A percentile compares a stretch with the other conserved stretches of the same genome.
phyloP scores from a whole-genome alignment of 305 asterid genomes.

The Rubia peregrina region DNA sequence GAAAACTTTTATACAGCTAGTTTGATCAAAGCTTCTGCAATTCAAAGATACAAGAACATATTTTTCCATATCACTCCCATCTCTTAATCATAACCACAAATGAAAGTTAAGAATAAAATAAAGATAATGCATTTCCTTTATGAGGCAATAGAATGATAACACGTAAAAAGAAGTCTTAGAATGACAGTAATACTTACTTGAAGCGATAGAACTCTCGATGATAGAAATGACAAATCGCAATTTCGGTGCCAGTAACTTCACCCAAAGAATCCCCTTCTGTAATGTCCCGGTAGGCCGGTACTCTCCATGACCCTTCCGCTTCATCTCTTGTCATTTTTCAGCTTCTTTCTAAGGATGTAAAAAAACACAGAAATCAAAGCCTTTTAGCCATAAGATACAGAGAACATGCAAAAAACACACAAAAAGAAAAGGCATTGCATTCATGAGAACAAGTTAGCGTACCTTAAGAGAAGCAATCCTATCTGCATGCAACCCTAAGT shows the following conservation, averaged over 20 bases:
- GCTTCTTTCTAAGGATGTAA: conserved; percentile 68
- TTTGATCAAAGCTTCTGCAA: neutral
- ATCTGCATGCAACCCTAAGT: conserved; percentile 78
- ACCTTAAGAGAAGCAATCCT: conserved; percentile 94
- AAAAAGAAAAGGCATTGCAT: neutral
- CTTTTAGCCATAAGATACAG: conserved; percentile 7
- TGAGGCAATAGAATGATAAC: neutral
- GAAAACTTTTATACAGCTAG: too few relatives aligned
- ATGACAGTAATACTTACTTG: conserved; percentile 49
- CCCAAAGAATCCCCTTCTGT: conserved; percentile 91
- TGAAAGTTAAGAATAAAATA: neutral
- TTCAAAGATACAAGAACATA: neutral
- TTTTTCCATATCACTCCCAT: neutral
- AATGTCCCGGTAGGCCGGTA: conserved; percentile 76
- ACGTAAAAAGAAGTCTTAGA: neutral
- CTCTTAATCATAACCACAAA: neutral
- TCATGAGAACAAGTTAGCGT: conserved; percentile 20
- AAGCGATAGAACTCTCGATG: conserved; percentile 96
- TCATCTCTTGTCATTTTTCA: conserved; percentile 77
- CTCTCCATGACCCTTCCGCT: conserved; percentile 89
- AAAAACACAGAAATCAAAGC: conserved; percentile 5
- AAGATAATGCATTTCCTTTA: neutral
- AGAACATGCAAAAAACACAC: neutral
- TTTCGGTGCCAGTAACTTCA: conserved; percentile 81
- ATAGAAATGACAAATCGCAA: conserved; percentile 85